Evolutionary conservation across 345 rosid genomes (phyloP).

Genomic region (Euphorbia peplus): DNA sequence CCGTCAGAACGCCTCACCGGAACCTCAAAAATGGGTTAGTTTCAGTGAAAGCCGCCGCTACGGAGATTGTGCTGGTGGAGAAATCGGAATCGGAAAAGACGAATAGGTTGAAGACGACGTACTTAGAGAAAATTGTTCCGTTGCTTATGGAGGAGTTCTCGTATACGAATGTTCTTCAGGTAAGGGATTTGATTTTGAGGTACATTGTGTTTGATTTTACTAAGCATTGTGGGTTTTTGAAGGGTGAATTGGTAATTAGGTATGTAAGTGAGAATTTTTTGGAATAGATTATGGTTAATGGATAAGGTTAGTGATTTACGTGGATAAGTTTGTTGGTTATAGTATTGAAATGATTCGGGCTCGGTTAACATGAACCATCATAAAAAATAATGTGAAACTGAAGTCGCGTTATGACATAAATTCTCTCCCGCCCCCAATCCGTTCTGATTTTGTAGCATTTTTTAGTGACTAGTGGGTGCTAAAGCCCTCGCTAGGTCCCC

Average conservation of each 20-base stretch:
- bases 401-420: no score
- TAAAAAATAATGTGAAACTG: no score
- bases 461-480: no score
- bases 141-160: constrained; percentile 77
- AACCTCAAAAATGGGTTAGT: constrained; percentile 32
- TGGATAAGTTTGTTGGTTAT: background rate
- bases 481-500: no score
- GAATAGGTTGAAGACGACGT: constrained; percentile 59
- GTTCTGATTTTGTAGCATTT: no score
- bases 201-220: background rate
- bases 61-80: constrained; percentile 63
- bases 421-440: no score
- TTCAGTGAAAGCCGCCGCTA: constrained; percentile 53
- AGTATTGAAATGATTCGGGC: no score
- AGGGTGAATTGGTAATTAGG: background rate
- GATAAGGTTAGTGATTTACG: constrained; percentile 8
- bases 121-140: constrained; percentile 80
- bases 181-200: constrained; percentile 10
- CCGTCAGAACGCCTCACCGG: constrained; percentile 28
- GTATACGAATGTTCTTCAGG: constrained; percentile 80
- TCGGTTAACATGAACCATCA: no score
- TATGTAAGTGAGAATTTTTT: background rate
- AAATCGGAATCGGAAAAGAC: constrained; percentile 71
- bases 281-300: background rate
- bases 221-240: background rate